Base-by-base conservation (phyloP, 495 filamentous ascomycete genomes). In the Penicillium steckii region DNA sequence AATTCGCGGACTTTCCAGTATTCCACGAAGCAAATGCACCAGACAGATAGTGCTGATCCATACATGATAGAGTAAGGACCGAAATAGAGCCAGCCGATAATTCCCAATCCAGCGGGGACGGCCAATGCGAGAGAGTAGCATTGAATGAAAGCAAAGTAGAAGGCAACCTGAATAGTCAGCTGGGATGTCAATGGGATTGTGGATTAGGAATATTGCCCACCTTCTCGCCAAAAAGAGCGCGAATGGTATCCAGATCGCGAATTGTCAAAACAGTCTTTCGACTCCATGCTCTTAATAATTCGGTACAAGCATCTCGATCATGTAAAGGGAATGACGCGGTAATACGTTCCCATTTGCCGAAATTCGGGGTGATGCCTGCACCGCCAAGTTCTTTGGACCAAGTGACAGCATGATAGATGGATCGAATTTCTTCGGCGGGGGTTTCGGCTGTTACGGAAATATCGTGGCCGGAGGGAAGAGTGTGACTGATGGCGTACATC, bases 1-100 rank as follows among this genome's bases (percentile, higher is more conserved):
- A 85, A 74, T 69, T 98, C 91, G 66, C 94, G 91, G 50, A 89
- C 85, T 73, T 94, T 95, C 94, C 94, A 98, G 66, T 87, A 96
- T 69, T 98, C 94, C 21, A 95, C 86, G 59, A 98, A 97, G 13
- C 91, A 74, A 6, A 95, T 82, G 33, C 85, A 86, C 91, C 91
- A 96, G 17, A 95, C 68, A 24, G 84, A 84, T 57, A 87, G 91
- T 19, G 86, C 75, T 8, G 89, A 56, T 7, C 85, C 91, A 57
- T 94, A 96, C 29, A 87, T 68, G 53, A 85, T 80, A 6, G 92
- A 97, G 67, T 89, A 98, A 32, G 85, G 76, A 2, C 92, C 90
- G 4, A 94, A 76, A 21, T 96, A 68, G 9, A 89, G 60, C 88
- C 89, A 96, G 13, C 85, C 80, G 2, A 83, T 73, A 30, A 87